Percentiles rank a stretch among this genome's conserved stretches.
phyloP scores from a whole-genome alignment of 2,329 filamentous ascomycete genomes.

The Colletotrichum trifolii region DNA sequence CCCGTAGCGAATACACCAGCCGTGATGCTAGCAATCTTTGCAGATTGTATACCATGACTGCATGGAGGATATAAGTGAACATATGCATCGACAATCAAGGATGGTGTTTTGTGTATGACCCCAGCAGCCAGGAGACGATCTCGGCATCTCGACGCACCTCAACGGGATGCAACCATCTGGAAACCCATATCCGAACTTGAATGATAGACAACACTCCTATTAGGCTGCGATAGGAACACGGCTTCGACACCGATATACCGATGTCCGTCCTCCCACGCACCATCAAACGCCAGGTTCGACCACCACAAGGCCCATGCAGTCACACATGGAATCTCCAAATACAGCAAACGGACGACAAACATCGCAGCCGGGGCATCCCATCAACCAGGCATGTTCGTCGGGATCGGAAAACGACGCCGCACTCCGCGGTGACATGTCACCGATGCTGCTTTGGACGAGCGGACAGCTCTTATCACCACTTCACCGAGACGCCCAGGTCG shows the following conservation, averaged over 20 bases:
- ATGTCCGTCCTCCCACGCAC: not conserved
- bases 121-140: not conserved
- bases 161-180: not conserved
- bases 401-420: conserved; percentile 5
- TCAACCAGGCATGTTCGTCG: not conserved
- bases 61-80: not conserved
- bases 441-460: not conserved
- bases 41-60: not conserved
- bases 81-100: not conserved
- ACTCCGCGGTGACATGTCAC: conserved; percentile 13
- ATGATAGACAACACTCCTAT: not conserved
- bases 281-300: not conserved
- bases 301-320: not conserved
- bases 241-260: conserved; percentile 13
- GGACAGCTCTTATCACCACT: not conserved
- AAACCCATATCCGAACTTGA: too few relatives aligned
- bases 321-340: not conserved
- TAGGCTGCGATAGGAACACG: not conserved
- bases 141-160: conserved; percentile 8
- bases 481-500: too few relatives aligned
- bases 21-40: conserved; percentile 1
- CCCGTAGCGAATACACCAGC: not conserved
- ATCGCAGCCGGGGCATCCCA: not conserved
- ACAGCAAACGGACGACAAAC: not conserved
- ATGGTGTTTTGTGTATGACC: not conserved